Evolutionary conservation across 208 protist species (phyloP), one percentile per base, ranked within the genome.

Genomic region (Crithidia fasciculata): DNA sequence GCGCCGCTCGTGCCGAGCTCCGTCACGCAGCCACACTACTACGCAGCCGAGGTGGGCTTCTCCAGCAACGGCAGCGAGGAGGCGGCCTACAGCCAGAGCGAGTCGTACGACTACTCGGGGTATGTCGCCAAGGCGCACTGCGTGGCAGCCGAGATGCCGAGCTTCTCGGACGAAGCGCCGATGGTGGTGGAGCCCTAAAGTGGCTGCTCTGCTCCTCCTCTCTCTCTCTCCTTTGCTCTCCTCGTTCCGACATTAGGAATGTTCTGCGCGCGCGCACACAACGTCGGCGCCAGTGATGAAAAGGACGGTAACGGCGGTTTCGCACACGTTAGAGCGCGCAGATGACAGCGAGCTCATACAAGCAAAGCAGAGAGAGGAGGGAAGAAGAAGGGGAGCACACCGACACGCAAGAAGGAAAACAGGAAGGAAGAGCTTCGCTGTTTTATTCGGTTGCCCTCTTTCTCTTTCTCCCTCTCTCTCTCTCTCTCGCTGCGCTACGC

Each of bases 151-250:
- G 74, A 78, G 44, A 58, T 78, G 52, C 74, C 76, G 47, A 72
- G 47, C 65, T 71, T 49, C 76, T 50, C 69, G 37, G 69, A 78
- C 39, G 66, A 75, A 37, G 45, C 59, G 8, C 61, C 63, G 43
- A 81, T 81, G 57, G 71, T 81, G 57, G 52, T 81, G 63, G 76
- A 81, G 70, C 76, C 76, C 0, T 81, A 76, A 74, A 28, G 28
- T 28, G 28, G 28, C 28, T 28, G 28, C 28, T 28, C 28, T 28
- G 28, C 28, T 28, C 28, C 1, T 1, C 28, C 28, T 28, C 28
- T 28, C 28, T 28, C 28, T 28, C 28, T 28, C 28, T 28, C 28
- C 28, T 28, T 28, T 28, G 28, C 28, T 28, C 39, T 62, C 13
- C 18, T 39, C 8, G 19, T 40, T 58, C 54, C 54, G 13, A 5